Evolutionary conservation across 345 rosid genomes (phyloP).

Genomic region (Corchorus capsularis): DNA sequence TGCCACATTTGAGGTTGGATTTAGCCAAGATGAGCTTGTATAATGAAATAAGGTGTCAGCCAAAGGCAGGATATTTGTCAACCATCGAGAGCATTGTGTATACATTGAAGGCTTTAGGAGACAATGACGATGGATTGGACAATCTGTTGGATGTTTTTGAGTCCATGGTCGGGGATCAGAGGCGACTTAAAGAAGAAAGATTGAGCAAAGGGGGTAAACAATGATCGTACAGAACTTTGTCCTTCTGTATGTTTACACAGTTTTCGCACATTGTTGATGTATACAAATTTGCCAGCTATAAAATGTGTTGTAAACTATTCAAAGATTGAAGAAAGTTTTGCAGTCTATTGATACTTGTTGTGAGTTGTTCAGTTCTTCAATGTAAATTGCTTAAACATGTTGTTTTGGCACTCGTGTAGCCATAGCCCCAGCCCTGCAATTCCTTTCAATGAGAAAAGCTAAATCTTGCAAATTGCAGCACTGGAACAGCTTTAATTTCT

Average conservation of each 20-base stretch:
- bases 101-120: slow-evolving; percentile 61
- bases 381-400: too few relatives aligned
- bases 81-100: slow-evolving; percentile 82
- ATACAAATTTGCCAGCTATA: neutral
- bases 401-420: neutral
- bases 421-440: neutral
- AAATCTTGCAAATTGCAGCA: neutral
- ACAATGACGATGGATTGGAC: slow-evolving; percentile 49
- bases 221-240: neutral
- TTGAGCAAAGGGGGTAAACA: slow-evolving; percentile 26
- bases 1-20: slow-evolving; percentile 76
- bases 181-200: slow-evolving; percentile 65
- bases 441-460: neutral
- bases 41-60: slow-evolving; percentile 72
- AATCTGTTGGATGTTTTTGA: slow-evolving; percentile 68
- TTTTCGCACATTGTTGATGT: neutral
- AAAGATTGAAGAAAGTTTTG: neutral
- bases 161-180: slow-evolving; percentile 81
- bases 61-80: slow-evolving; percentile 73
- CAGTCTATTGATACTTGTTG: neutral
- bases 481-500: neutral
- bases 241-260: neutral
- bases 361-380: too few relatives aligned
- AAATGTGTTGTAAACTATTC: neutral
- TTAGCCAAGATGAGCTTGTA: slow-evolving; percentile 62